Evolutionary conservation across 768 basidiomycete species (phyloP).

Genomic region (Cystofilobasidium bisporidii): DNA sequence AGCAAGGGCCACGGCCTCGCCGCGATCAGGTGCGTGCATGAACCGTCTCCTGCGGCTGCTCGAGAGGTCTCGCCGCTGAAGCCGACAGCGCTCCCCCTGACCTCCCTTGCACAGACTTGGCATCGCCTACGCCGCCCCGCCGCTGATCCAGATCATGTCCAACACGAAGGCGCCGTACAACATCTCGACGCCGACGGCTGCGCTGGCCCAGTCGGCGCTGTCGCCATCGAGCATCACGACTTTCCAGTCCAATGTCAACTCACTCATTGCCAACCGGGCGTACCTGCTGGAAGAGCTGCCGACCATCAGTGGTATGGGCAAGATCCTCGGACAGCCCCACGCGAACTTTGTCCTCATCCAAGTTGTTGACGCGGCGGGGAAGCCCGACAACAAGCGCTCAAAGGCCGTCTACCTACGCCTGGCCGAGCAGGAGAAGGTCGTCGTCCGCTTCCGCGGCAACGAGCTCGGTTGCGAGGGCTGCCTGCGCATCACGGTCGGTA

Average conservation of each 20-base stretch:
- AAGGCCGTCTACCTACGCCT: slow-evolving; percentile 61
- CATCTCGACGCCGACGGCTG: slow-evolving; percentile 78
- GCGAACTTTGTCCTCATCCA: slow-evolving; percentile 87
- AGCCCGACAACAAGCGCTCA: slow-evolving; percentile 57
- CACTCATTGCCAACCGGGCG: slow-evolving; percentile 53
- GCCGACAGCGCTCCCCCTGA: background rate
- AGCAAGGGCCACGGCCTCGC: slow-evolving; percentile 95
- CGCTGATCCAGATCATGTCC: slow-evolving; percentile 76
- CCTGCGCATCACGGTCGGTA: slow-evolving; percentile 81
- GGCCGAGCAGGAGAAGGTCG: slow-evolving; percentile 61
- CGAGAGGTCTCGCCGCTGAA: too few relatives aligned
- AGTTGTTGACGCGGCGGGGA: slow-evolving; percentile 48
- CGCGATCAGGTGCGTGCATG: slow-evolving; percentile 72
- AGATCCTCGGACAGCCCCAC: slow-evolving; percentile 65
- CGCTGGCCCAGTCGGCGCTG: slow-evolving; percentile 69
- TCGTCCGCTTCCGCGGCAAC: slow-evolving; percentile 77
- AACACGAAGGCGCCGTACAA: slow-evolving; percentile 99
- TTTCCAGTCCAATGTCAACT: slow-evolving; percentile 59
- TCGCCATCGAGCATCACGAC: slow-evolving; percentile 52
- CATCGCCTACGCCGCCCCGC: slow-evolving; percentile 77
- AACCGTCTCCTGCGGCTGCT: too few relatives aligned
- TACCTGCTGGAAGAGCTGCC: slow-evolving; percentile 49
- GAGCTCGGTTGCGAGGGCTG: slow-evolving; percentile 81
- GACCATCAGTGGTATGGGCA: slow-evolving; percentile 46
- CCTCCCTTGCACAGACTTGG: slow-evolving; percentile 55